Percentiles rank a stretch among this genome's conserved stretches.
These are phyloP conservation scores for Prunus salicina DNA, from an alignment of 306 rosid genomes.

Conservation along the genomic window DNA sequence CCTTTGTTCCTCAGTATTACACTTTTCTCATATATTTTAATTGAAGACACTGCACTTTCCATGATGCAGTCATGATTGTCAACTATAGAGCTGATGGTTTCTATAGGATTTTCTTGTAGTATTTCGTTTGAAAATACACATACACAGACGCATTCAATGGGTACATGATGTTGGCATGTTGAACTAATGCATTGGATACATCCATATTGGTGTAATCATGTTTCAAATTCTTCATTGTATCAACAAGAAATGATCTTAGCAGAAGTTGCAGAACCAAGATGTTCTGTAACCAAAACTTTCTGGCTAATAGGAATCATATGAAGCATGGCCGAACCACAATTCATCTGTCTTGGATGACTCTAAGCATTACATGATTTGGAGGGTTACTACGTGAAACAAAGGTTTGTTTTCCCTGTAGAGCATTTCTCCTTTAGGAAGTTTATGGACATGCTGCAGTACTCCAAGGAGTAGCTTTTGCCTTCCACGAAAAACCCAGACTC, in stretches of 20 bases:
- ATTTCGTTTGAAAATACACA: not conserved
- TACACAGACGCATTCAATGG: not conserved
- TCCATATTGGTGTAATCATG: not conserved
- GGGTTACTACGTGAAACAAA: not conserved
- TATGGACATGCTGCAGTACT: not conserved
- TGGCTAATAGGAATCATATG: not conserved
- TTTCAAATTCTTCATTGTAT: not conserved
- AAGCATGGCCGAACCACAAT: not conserved
- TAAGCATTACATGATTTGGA: not conserved
- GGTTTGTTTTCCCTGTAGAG: not conserved
- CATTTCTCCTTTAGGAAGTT: not conserved
- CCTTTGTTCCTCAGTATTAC: not conserved
- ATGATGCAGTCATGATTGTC: not conserved
- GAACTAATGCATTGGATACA: not conserved
- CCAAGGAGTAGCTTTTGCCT: not conserved
- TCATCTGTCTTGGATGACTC: not conserved
- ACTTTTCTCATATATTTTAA: not conserved
- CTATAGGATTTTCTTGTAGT: not conserved
- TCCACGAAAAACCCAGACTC: not conserved
- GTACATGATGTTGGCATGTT: not conserved
- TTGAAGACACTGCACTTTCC: not conserved
- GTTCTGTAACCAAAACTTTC: not conserved
- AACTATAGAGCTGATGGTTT: not conserved
- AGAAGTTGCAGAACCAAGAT: not conserved
- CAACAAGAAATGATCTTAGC: not conserved